These are phyloP conservation scores for Talaromyces sp. DNA, from an alignment of 2,329 filamentous ascomycete genomes.

Conservation along the genomic window DNA sequence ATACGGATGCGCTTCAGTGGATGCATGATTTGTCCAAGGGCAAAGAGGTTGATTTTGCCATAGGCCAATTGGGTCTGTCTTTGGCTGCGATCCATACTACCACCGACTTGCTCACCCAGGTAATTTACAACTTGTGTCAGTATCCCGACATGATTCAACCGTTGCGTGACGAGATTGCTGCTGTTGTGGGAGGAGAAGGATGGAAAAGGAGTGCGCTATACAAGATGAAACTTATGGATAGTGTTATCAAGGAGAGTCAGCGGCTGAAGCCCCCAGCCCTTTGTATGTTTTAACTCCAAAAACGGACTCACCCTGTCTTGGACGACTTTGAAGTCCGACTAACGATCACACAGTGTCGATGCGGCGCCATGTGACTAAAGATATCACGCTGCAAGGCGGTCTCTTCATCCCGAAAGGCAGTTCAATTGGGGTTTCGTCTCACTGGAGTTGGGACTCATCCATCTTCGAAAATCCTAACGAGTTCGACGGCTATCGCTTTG, in stretches of 20 bases:
- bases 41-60: conserved; percentile 13
- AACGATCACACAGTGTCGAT: conserved; percentile 13
- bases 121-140: conserved; percentile 7
- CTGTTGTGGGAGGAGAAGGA: background rate
- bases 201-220: conserved; percentile 2
- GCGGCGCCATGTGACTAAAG: conserved; percentile 11
- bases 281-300: conserved; percentile 11
- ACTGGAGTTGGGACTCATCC: conserved; percentile 29
- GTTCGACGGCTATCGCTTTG: conserved; percentile 51
- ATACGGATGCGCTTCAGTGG: conserved; percentile 17
- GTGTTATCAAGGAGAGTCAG: conserved; percentile 21
- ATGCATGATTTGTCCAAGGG: conserved; percentile 13
- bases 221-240: conserved; percentile 19
- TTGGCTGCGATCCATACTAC: conserved; percentile 15
- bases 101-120: conserved; percentile 10
- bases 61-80: conserved; percentile 15
- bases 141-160: conserved; percentile 9
- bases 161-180: conserved; percentile 6
- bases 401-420: conserved; percentile 44
- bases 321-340: background rate
- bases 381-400: conserved; percentile 33
- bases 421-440: conserved; percentile 23
- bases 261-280: conserved; percentile 16
- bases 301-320: background rate
- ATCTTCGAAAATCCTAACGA: conserved; percentile 38